Base-by-base conservation (phyloP, 805 yeast genomes). In the Scheffersomyces stipitis region DNA sequence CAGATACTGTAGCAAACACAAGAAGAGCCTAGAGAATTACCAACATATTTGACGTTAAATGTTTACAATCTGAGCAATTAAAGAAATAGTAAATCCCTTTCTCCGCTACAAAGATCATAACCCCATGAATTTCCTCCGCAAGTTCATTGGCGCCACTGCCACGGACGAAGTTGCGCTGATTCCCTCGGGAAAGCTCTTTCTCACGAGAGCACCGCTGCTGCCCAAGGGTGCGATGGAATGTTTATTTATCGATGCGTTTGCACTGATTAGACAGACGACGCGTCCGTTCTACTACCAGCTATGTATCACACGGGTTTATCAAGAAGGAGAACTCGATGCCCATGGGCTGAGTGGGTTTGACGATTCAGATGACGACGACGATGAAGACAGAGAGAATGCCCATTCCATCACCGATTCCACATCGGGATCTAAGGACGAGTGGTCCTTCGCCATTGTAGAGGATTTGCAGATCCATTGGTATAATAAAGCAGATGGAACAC, bases 201-300 rank as follows among this genome's bases (percentile, higher is more conserved):
- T 91, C 30, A 73, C 84, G 13, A 69, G 98, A 33, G 73, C 86
- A 1, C 84, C 86, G 4, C 73, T 71, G 15, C 86, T 96, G 2
- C 96, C 96, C 9, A 87, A 88, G 56, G 90, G 96, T 6, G 89
- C 81, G 17, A 69, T 80, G 24, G 97, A 93, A 60, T 83, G 90
- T 51, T 69, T 88, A 15, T 90, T 80, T 60, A 82, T 79, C 41
- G 95, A 87, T 48, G 90, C 95, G 2, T 79, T 80, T 26, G 80
- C 91, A 10, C 66, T 81, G 2, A 80, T 91, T 33, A 71, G 87
- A 28, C 79, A 78, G 41, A 80, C 90, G 1, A 70, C 85, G 3
- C 73, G 79, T 5, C 81, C 82, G 10, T 83, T 64, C 52, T 73
- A 75, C 48, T 85, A 82, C 56, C 88, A 85, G 45, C 62, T 91